A percentile compares a stretch with the other conserved stretches of the same genome.
Evolutionary conservation across 345 rosid species (phyloP).

Genomic region (Microthlaspi erraticum): DNA sequence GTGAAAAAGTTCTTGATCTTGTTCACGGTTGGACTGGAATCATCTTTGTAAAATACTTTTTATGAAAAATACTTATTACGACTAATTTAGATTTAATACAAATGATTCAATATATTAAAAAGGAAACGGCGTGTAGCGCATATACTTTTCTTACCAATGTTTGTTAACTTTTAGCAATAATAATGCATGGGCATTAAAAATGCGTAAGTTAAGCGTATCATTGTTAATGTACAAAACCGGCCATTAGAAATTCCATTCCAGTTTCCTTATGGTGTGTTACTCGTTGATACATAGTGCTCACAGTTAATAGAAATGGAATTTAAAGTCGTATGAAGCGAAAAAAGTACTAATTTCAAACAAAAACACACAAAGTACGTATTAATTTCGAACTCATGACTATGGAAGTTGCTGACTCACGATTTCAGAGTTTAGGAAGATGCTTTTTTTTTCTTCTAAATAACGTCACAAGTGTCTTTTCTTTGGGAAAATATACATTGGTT

Average conservation of each 20-base stretch:
- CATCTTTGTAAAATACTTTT: too few species aligned
- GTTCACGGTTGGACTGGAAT: too few species aligned
- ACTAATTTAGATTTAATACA: too few species aligned
- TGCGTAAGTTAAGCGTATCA: constrained; percentile 13
- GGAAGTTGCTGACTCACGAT: constrained; percentile 20
- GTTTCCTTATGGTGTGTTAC: constrained; percentile 19
- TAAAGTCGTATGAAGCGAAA: background rate
- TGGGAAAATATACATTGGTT: background rate
- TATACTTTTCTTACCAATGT: background rate
- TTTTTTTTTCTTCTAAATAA: constrained; percentile 10
- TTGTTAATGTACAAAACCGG: background rate
- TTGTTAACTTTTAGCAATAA: constrained; percentile 7
- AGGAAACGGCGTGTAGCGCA: background rate
- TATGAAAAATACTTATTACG: too few species aligned
- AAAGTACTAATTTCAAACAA: background rate
- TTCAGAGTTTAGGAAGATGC: constrained; percentile 14
- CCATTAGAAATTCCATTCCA: constrained; percentile 5
- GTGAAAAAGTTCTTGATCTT: too few species aligned
- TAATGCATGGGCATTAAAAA: constrained; percentile 18
- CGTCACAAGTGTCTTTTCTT: background rate
- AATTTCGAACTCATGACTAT: constrained; percentile 7
- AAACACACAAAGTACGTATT: background rate
- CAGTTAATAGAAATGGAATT: background rate
- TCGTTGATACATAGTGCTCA: background rate
- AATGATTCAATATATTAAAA: too few species aligned